phyloP scores from a whole-genome alignment of 2,329 filamentous ascomycete species.

The Ceratocystis albifundus region DNA sequence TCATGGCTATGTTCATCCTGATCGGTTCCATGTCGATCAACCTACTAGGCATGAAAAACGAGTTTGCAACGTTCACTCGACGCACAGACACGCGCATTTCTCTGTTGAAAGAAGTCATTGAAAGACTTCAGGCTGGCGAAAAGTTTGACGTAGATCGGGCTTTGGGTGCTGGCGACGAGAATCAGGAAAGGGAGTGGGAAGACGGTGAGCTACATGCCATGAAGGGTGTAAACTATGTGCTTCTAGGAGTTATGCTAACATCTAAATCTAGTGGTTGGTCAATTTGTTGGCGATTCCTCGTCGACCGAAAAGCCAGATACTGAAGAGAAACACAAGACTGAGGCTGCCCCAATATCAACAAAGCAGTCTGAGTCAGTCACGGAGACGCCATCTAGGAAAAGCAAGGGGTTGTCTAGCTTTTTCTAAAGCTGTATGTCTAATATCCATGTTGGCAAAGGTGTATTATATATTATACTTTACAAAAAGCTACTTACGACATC shows the following conservation, averaged over 20 bases:
- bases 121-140: conserved; percentile 57
- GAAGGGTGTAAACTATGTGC: too few relatives aligned
- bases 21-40: conserved; percentile 95
- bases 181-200: conserved; percentile 76
- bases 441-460: conserved; percentile 12
- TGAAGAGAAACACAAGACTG: conserved; percentile 32
- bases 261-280: conserved; percentile 45
- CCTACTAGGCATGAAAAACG: conserved; percentile 68
- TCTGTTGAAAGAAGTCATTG: conserved; percentile 62
- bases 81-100: conserved; percentile 69
- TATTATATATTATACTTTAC: conserved; percentile 18
- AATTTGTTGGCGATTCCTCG: conserved; percentile 29
- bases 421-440: conserved; percentile 33
- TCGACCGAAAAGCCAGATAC: conserved; percentile 37
- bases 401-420: conserved; percentile 36
- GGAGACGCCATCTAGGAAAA: conserved; percentile 24
- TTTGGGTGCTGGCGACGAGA: conserved; percentile 65
- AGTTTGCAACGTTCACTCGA: conserved; percentile 59
- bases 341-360: conserved; percentile 24
- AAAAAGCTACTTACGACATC: conserved; percentile 39
- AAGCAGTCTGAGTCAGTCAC: conserved; percentile 23
- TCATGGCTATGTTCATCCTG: conserved; percentile 68
- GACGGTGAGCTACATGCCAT: conserved; percentile 46
- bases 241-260: conserved; percentile 23
- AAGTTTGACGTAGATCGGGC: conserved; percentile 74